Evolutionary conservation across 140 eudicot species (phyloP), one percentile per base, ranked within the genome.

Genomic region (Flaveria floridana): DNA sequence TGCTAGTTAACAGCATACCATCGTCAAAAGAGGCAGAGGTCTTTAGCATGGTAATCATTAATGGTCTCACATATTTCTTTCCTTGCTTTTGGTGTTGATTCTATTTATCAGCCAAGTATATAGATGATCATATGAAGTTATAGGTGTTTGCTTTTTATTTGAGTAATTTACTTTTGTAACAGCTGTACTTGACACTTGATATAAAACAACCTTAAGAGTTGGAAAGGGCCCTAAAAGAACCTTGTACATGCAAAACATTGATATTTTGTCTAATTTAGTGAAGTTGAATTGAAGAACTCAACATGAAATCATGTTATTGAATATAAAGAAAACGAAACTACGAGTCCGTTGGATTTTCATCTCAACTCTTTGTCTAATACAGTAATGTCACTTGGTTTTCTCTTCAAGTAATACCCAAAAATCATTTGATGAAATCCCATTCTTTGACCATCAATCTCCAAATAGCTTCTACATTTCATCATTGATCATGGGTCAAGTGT

Each of bases 21-120:
- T 14, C 20, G n/a, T 15, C 16, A 28, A 62, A 55, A 62, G 66
- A 23, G 68, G 44, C 20, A 26, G 68, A 62, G 19, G 44, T 26
- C 6, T 62, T 3, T 62, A 62, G 28, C 44, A 62, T 26, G 10
- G 28, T 55, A 19, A 26, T 25, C 20, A 13, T 26, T 26, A 62
- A 62, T 62, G 68, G 20, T 62, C 68, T 62, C 68, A 12, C 68
- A 28, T 15, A 28, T 62, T 62, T 26, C 7, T 26, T 14, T 62
- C 3, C 44, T 62, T 62, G 44, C 68, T 26, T 4, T 59, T 12
- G 44, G 41, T 62, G 20, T 26, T 14, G 19, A 6, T 59, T 34
- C 37, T 58, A 21, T 59, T 59, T 59, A 59, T 59, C 66, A 59
- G 41, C 66, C 66, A 59, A 23, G 15, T n/a, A 15, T 52, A 52